A percentile compares a stretch with the other conserved stretches of the same genome.
These are phyloP conservation scores for Cystobasidium sp. DNA, from an alignment of 1,284 basidiomycete species.

Conservation along the genomic window DNA sequence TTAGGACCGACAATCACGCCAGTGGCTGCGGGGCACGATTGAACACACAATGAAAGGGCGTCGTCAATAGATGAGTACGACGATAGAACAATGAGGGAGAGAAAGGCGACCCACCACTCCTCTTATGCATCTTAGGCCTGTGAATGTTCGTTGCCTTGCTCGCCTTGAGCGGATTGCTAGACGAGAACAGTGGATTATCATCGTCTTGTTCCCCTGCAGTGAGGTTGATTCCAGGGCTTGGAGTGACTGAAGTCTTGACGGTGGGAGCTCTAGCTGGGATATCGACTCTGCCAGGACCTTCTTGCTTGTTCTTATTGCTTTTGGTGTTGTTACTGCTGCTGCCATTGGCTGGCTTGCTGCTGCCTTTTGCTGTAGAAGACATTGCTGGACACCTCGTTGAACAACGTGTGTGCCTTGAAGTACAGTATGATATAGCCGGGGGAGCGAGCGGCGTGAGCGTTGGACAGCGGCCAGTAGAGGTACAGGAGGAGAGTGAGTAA, in stretches of 20 bases:
- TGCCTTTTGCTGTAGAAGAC: neutral
- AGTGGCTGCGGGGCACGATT: slow-evolving; percentile 7
- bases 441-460: too few relatives aligned
- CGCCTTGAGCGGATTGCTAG: slow-evolving; percentile 40
- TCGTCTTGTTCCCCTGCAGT: neutral
- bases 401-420: too few relatives aligned
- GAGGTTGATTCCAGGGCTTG: slow-evolving; percentile 27
- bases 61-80: neutral
- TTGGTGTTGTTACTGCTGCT: neutral
- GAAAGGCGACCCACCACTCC: slow-evolving; percentile 17
- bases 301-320: neutral
- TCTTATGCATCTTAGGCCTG: slow-evolving; percentile 43
- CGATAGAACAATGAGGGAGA: neutral
- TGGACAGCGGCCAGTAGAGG: too few relatives aligned
- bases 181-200: neutral
- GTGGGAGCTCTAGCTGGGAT: slow-evolving; percentile 12
- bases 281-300: slow-evolving; percentile 29
- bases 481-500: too few relatives aligned
- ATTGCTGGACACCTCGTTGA: neutral
- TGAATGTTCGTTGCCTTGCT: slow-evolving; percentile 23
- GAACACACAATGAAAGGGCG: neutral
- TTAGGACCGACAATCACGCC: slow-evolving; percentile 48
- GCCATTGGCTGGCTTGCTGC: neutral
- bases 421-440: too few relatives aligned
- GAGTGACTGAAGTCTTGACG: neutral